Conservation (phyloP, 257 asterid species). For the Nicotiana tomentosiformis region DNA sequence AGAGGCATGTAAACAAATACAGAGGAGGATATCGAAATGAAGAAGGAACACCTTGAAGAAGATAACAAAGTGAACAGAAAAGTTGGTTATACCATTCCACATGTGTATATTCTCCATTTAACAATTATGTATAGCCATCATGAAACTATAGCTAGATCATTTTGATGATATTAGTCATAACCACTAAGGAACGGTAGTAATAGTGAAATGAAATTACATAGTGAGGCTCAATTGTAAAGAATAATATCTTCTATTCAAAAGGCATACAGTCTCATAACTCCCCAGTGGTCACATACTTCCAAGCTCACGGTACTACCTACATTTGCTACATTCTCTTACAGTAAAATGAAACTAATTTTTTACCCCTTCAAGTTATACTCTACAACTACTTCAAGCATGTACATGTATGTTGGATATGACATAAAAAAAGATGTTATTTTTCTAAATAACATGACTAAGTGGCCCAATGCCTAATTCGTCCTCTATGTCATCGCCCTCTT, state of each 20-base stretch:
- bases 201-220: no score
- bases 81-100: no score
- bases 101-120: no score
- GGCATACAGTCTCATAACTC: not conserved
- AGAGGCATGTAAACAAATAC: no score
- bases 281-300: not conserved
- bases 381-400: not conserved
- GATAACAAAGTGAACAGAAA: no score
- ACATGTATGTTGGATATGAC: not conserved
- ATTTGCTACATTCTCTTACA: not conserved
- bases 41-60: no score
- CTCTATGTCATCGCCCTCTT: conserved; percentile 56
- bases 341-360: not conserved
- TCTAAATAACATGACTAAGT: conserved; percentile 33
- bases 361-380: not conserved
- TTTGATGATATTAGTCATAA: no score
- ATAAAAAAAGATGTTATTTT: not conserved
- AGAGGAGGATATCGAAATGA: no score
- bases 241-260: not conserved
- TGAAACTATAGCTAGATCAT: no score
- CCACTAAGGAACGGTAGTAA: no score
- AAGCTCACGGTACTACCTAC: not conserved
- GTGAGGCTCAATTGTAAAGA: no score
- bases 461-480: conserved; percentile 66
- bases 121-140: no score